phyloP scores from a whole-genome alignment of 1,284 basidiomycete species.

The Heterobasidion irregulare region DNA sequence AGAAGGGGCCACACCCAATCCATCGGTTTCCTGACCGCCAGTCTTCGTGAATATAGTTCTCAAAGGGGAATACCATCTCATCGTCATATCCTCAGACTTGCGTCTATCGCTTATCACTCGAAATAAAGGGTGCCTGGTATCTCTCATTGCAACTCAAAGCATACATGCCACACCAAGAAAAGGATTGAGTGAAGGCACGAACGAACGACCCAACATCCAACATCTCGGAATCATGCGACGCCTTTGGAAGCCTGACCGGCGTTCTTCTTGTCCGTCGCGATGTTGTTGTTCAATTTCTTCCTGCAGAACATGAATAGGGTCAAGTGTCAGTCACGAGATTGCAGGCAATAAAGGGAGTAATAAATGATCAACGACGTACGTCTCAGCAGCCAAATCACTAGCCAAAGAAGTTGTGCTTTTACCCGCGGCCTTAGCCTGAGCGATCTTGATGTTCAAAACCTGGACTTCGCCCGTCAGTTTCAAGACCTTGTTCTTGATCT shows the following conservation, averaged over 20 bases:
- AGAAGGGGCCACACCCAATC: no score
- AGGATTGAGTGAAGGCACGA: background rate
- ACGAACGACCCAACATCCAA: background rate
- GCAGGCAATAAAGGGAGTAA: background rate
- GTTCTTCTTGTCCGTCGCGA: background rate
- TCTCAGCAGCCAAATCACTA: constrained; percentile 21
- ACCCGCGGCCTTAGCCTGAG: constrained; percentile 27
- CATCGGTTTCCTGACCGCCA: no score
- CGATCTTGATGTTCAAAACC: constrained; percentile 32
- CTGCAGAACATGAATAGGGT: background rate
- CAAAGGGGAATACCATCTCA: no score
- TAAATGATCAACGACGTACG: constrained; percentile 14
- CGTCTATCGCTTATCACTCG: no score
- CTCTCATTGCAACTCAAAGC: background rate
- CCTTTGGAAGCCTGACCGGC: background rate
- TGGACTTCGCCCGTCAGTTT: constrained; percentile 36
- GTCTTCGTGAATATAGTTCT: no score
- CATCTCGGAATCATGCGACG: background rate
- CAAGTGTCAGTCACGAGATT: background rate
- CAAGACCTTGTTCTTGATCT: constrained; percentile 46
- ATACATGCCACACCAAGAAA: background rate
- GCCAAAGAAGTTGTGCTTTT: constrained; percentile 22
- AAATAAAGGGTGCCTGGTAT: background rate
- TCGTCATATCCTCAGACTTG: no score
- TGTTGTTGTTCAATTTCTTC: background rate